Percentiles rank a stretch among this genome's conserved stretches.
phyloP scores from a whole-genome alignment of 192 early-diverging fungal genomes.

The Coemansia sp. region DNA sequence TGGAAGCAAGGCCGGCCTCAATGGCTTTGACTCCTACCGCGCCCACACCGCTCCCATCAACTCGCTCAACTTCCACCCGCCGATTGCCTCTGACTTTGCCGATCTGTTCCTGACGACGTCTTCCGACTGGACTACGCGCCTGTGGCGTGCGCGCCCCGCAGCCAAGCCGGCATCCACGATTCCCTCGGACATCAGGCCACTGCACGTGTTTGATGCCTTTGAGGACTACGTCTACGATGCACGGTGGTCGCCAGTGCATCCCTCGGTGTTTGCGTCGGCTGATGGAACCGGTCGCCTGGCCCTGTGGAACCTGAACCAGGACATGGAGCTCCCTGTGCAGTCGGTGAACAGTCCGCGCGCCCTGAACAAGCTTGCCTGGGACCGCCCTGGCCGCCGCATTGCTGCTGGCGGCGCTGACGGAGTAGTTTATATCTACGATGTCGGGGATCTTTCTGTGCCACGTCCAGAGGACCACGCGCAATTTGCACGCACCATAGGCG shows the following conservation, averaged over 20 bases:
- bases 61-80: constrained; percentile 89
- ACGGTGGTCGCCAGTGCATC: constrained; percentile 96
- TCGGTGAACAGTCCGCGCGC: constrained; percentile 60
- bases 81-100: constrained; percentile 70
- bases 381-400: constrained; percentile 79
- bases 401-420: constrained; percentile 86
- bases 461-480: constrained; percentile 46
- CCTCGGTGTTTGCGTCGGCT: constrained; percentile 87
- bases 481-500: constrained; percentile 34
- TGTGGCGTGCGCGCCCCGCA: constrained; percentile 80
- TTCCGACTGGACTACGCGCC: constrained; percentile 96
- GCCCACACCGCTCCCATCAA: constrained; percentile 90
- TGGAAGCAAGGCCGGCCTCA: constrained; percentile 96
- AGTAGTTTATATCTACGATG: constrained; percentile 83
- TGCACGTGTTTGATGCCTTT: constrained; percentile 88
- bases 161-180: constrained; percentile 48
- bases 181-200: constrained; percentile 56
- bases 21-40: constrained; percentile 77
- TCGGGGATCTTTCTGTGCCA: constrained; percentile 75
- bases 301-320: constrained; percentile 91
- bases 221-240: constrained; percentile 99
- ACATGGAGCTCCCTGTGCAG: constrained; percentile 71
- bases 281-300: constrained; percentile 90
- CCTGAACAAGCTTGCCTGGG: constrained; percentile 94
- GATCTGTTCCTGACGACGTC: constrained; percentile 91